These are phyloP conservation scores for Helenozyma rhizophorensis DNA, from an alignment of 805 yeast genomes.

Conservation along the genomic window DNA sequence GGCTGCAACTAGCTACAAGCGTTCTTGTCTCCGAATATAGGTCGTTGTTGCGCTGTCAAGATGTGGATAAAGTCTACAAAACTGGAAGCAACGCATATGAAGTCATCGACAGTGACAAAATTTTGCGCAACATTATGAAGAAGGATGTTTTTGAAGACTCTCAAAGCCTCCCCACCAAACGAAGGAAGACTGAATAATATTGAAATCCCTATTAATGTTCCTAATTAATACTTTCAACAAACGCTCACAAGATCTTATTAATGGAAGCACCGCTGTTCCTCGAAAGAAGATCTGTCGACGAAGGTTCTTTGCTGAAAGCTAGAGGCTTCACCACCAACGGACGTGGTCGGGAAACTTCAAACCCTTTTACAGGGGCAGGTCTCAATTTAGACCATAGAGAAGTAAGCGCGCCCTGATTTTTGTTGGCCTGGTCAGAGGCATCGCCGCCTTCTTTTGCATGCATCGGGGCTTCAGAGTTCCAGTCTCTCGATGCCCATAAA, in stretches of 20 bases:
- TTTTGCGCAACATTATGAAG: slow-evolving; percentile 56
- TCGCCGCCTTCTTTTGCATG: slow-evolving; percentile 1
- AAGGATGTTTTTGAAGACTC: slow-evolving; percentile 24
- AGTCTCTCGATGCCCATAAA: slow-evolving; percentile 47
- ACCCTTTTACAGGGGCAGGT: slow-evolving; percentile 17
- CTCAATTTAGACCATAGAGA: slow-evolving; percentile 1
- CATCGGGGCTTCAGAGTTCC: slow-evolving; percentile 4
- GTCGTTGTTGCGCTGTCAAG: slow-evolving; percentile 42
- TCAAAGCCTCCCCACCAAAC: slow-evolving; percentile 17
- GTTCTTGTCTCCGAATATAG: slow-evolving; percentile 55
- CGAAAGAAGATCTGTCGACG: too few relatives aligned
- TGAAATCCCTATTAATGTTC: neutral
- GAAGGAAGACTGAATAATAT: slow-evolving; percentile 15
- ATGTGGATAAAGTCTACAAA: slow-evolving; percentile 21
- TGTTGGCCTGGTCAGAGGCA: neutral
- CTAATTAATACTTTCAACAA: too few relatives aligned
- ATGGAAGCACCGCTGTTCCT: too few relatives aligned
- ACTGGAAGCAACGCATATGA: slow-evolving; percentile 26
- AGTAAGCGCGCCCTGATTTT: neutral
- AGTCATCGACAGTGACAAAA: slow-evolving; percentile 54
- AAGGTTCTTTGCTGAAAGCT: too few relatives aligned
- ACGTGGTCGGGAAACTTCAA: slow-evolving; percentile 34
- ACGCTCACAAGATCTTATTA: neutral
- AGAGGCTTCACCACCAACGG: slow-evolving; percentile 23
- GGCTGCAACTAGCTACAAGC: slow-evolving; percentile 46